These are phyloP conservation scores for Suillus cothurnatus DNA, from an alignment of 768 basidiomycete genomes.

Conservation along the genomic window DNA sequence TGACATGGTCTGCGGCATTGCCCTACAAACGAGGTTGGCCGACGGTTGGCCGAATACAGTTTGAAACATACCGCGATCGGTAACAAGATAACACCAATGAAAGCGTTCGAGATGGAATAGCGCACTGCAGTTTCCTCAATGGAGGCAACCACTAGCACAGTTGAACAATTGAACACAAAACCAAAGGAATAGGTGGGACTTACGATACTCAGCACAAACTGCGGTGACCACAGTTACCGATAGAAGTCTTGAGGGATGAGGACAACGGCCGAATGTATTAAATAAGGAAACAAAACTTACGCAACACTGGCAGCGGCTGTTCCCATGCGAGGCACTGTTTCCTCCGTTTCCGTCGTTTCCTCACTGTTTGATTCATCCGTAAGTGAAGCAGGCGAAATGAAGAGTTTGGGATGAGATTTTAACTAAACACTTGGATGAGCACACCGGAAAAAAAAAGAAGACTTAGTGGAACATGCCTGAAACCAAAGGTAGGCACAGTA, in stretches of 20 bases:
- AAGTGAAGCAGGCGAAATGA: slow-evolving; percentile 10
- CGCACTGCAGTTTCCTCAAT: slow-evolving; percentile 89
- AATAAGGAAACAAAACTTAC: slow-evolving; percentile 27
- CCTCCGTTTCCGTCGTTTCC: slow-evolving; percentile 14
- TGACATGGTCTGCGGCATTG: slow-evolving; percentile 86
- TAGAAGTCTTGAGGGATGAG: slow-evolving; percentile 52
- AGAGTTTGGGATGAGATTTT: slow-evolving; percentile 65
- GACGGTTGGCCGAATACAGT: neutral
- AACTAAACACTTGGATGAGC: slow-evolving; percentile 45
- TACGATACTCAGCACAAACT: slow-evolving; percentile 87
- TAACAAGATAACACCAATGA: slow-evolving; percentile 85
- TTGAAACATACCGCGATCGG: slow-evolving; percentile 73
- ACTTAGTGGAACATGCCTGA: slow-evolving; percentile 54
- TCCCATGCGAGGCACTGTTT: slow-evolving; percentile 60
- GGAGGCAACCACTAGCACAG: slow-evolving; percentile 72
- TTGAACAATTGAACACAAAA: neutral
- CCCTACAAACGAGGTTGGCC: slow-evolving; percentile 41
- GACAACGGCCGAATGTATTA: neutral
- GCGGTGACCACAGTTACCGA: slow-evolving; percentile 78
- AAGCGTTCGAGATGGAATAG: slow-evolving; percentile 79
- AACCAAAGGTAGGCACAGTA: slow-evolving; percentile 78
- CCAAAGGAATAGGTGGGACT: slow-evolving; percentile 22
- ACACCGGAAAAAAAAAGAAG: slow-evolving; percentile 5
- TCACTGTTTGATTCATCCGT: slow-evolving; percentile 33
- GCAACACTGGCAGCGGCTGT: slow-evolving; percentile 61